Evolutionary conservation across 2,329 filamentous ascomycete genomes (phyloP).

Genomic region (Cladosporium sp.): DNA sequence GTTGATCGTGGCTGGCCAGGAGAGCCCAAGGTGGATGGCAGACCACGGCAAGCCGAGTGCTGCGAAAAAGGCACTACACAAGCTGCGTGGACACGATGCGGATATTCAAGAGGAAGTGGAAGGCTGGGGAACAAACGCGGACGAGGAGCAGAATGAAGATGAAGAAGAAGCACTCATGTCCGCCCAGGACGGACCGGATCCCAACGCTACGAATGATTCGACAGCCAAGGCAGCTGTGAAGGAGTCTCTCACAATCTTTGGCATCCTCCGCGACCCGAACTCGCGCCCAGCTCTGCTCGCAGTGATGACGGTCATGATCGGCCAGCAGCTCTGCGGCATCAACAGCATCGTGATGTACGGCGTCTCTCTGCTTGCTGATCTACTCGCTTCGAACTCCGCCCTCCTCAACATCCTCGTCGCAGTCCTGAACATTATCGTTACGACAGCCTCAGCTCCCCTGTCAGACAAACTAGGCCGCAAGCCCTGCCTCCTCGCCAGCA

Average conservation of each 20-base stretch:
- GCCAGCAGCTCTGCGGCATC: conserved; percentile 87
- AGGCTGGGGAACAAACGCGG: conserved; percentile 43
- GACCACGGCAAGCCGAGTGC: conserved; percentile 59
- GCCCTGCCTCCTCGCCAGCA: conserved; percentile 76
- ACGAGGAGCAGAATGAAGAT: conserved; percentile 40
- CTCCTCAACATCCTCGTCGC: conserved; percentile 87
- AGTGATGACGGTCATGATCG: conserved; percentile 89
- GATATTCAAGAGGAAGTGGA: conserved; percentile 74
- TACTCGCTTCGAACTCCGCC: conserved; percentile 79
- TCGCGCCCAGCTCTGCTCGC: conserved; percentile 82
- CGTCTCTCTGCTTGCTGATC: conserved; percentile 77
- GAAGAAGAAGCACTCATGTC: conserved; percentile 73
- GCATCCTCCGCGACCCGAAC: conserved; percentile 65
- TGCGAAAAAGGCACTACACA: conserved; percentile 69
- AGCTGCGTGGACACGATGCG: conserved; percentile 68
- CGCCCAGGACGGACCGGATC: conserved; percentile 24
- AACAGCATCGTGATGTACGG: conserved; percentile 99
- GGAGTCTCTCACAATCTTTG: conserved; percentile 45
- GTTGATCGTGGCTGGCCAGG: conserved; percentile 70
- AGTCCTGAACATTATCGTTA: conserved; percentile 80
- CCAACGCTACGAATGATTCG: conserved; percentile 33
- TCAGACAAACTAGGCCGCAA: conserved; percentile 88
- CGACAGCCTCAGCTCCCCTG: conserved; percentile 76
- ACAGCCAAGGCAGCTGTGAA: conserved; percentile 29
- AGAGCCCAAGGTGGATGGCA: conserved; percentile 86